Evolutionary conservation across 2,329 filamentous ascomycete genomes (phyloP).

Genomic region (Beauveria pseudobassiana): DNA sequence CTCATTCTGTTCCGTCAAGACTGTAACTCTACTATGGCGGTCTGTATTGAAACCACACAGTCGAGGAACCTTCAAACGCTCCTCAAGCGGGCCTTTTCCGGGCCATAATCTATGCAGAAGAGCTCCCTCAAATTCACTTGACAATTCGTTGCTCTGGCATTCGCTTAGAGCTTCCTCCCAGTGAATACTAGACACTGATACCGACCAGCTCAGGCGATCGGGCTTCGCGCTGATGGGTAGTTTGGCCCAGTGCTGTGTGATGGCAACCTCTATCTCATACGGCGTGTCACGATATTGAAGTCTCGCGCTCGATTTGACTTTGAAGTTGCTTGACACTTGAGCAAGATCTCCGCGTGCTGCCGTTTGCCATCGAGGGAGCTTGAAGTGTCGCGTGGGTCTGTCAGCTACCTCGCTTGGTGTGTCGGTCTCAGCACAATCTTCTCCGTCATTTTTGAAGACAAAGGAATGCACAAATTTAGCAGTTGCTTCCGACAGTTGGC

Average conservation of each 20-base stretch:
- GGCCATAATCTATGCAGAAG: slow-evolving; percentile 25
- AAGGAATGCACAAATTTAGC: neutral
- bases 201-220: slow-evolving; percentile 20
- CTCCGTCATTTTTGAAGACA: neutral
- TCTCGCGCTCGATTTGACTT: slow-evolving; percentile 20
- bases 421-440: too few species aligned
- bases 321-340: slow-evolving; percentile 5
- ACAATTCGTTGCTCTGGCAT: slow-evolving; percentile 16
- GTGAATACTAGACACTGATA: slow-evolving; percentile 26
- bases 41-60: slow-evolving; percentile 18
- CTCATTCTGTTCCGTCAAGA: neutral
- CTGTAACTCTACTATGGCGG: neutral
- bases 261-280: slow-evolving; percentile 26
- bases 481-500: neutral
- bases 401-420: neutral
- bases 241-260: slow-evolving; percentile 23
- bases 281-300: slow-evolving; percentile 24
- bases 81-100: slow-evolving; percentile 20
- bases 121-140: slow-evolving; percentile 24
- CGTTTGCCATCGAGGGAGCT: neutral
- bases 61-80: slow-evolving; percentile 24
- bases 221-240: slow-evolving; percentile 13
- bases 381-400: neutral
- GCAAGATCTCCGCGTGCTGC: slow-evolving; percentile 10
- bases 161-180: slow-evolving; percentile 31